Base-by-base conservation (phyloP, 371 early-diverging fungal genomes). In the Mortierella sp. region DNA sequence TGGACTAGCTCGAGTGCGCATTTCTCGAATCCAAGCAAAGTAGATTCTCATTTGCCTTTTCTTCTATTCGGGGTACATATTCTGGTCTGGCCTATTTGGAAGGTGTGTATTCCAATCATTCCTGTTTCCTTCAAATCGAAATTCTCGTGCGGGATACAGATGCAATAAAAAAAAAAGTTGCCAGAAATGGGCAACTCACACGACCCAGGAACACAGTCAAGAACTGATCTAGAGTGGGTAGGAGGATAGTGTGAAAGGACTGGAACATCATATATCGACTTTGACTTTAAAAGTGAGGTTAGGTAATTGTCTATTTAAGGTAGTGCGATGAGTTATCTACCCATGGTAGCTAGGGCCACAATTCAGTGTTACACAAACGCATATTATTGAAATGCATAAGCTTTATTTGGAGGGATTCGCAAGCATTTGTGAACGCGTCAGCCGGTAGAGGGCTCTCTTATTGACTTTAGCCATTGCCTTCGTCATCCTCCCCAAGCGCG, bases 11-110 rank as follows among this genome's bases (percentile, higher is more conserved):
- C 11, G 24, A 26, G 12, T 9, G 18, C 8, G 28, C 24, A 24
- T 30, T 58, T 67, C 11, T 43, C 28, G 18, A 16, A 24, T 24
- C 32, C 12, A 47, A 18, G 43, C 39, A 20, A 40, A 40, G 68
- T 49, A 49, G 68, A 68, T 68, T 68, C 68, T 68, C 68, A 1
- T 59, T 66, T 66, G 67, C 40, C 51, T 55, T 58, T 58, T 11
- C 10, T 20, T 60, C 37, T 18, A 37, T 60, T 60, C 18, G 35
- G 66, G 66, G 45, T 26, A 26, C n/a, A 39, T 16, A 65, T 65
- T 65, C 55, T 65, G 66, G 37, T 54, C 35, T 64, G 64, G n/a
- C 26, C 64, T 49, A 16, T 52, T 35, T 43, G 43, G 43, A 43
- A 6, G 28, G 66, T 11, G 24, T n/a, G 6, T 43, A 51, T 64